Base-by-base conservation (phyloP, 2,329 filamentous ascomycete genomes). In the Graphilbum fragrans region DNA sequence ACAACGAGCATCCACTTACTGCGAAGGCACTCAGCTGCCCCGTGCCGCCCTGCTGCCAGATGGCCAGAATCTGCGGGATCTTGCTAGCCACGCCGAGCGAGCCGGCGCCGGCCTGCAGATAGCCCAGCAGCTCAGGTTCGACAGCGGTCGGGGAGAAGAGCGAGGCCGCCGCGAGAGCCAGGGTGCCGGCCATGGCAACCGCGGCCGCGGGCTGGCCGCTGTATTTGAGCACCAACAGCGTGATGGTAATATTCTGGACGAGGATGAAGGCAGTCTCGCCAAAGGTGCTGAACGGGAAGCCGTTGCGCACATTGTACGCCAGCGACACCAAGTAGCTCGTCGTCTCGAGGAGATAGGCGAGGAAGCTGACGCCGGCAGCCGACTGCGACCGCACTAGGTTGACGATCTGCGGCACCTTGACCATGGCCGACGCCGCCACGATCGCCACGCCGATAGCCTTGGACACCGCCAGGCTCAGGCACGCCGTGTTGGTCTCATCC, bases 1-100 rank as follows among this genome's bases (percentile, higher is more conserved):
- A 31, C 20, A 18, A 25, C 41, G 8, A 17, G 6, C 5, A 31
- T 5, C 12, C 3, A 44, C 44, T 20, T 20, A 94, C 92, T 45
- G 92, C 86, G 61, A 96, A 96, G 39, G 92, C 90, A 57, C 87
- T 95, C 59, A 98, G 71, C 69, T 98, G 92, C 20, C 93, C 92
- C 5, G 92, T 98, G 32, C 85, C 80, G 36, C 88, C 88, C 62
- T 94, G 70, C 52, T 74, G 70, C 68, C 79, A 90, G 54, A 96
- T 86, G 16, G 88, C 82, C 44, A 79, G 61, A 54, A 98, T 96
- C 70, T 98, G 92, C 35, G 92, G 92, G 42, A 94, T 60, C 72
- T 98, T 98, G 67, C 84, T 92, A 14, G 85, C 84, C 31, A 96
- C 79, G 38, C 86, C 80, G 51, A 98, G 59, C 17, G 82, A 69